phyloP scores from a whole-genome alignment of 768 basidiomycete genomes.

The Podaxis rugospora region DNA sequence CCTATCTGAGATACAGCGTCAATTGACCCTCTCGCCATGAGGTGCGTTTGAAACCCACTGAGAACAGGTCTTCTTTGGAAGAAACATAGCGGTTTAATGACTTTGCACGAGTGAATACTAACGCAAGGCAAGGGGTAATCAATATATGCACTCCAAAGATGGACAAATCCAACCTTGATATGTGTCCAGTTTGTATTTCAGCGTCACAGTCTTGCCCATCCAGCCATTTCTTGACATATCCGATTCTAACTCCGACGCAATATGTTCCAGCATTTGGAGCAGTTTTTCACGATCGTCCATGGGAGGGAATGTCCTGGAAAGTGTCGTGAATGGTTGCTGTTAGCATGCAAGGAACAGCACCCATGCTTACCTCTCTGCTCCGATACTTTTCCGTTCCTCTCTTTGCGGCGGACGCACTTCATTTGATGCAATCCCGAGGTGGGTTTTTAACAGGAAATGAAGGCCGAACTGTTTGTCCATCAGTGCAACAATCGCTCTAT shows the following conservation, averaged over 20 bases:
- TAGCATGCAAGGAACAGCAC: neutral
- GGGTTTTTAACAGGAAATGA: constrained; percentile 66
- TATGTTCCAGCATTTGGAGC: constrained; percentile 70
- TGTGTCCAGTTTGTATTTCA: constrained; percentile 91
- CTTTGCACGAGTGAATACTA: constrained; percentile 80
- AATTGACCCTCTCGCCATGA: neutral
- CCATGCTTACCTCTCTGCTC: constrained; percentile 57
- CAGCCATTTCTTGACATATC: constrained; percentile 81
- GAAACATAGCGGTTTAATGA: constrained; percentile 76
- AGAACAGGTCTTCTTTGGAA: constrained; percentile 73
- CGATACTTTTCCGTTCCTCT: constrained; percentile 89
- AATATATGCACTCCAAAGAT: neutral
- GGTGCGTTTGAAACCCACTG: constrained; percentile 38
- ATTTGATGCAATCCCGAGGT: constrained; percentile 87
- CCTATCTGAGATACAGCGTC: constrained; percentile 50
- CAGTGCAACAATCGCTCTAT: constrained; percentile 68
- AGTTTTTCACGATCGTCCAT: constrained; percentile 57
- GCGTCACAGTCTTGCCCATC: constrained; percentile 82
- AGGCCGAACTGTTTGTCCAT: constrained; percentile 90
- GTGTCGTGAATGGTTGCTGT: too few relatives aligned
- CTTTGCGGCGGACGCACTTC: constrained; percentile 69
- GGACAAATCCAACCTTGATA: constrained; percentile 57
- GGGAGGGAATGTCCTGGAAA: constrained; percentile 7
- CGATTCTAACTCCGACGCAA: constrained; percentile 74
- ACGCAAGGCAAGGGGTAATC: neutral